These are phyloP conservation scores for Pyrenula massariospora DNA, from an alignment of 495 filamentous ascomycete genomes.

Conservation along the genomic window DNA sequence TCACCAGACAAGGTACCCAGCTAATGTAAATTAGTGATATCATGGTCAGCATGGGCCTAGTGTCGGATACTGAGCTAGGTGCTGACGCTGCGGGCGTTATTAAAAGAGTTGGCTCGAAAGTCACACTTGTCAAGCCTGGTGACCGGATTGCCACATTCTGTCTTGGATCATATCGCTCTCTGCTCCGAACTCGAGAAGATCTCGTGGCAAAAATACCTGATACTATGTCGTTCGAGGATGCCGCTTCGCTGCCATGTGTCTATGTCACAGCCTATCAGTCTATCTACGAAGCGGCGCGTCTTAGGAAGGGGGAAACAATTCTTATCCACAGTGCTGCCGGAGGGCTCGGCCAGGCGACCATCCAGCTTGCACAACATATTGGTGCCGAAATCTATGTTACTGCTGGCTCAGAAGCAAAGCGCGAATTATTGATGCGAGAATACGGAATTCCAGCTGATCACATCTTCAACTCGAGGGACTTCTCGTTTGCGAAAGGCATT, in stretches of 20 bases:
- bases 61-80: neutral
- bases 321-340: constrained; percentile 40
- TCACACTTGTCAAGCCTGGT: neutral
- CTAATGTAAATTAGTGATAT: constrained; percentile 4
- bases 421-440: constrained; percentile 16
- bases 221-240: constrained; percentile 13
- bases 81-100: neutral
- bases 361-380: constrained; percentile 26
- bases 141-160: neutral
- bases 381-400: constrained; percentile 31
- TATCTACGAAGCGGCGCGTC: constrained; percentile 17
- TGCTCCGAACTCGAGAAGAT: constrained; percentile 1
- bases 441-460: constrained; percentile 27
- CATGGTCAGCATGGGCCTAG: constrained; percentile 7
- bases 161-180: neutral
- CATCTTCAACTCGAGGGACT: constrained; percentile 37
- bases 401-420: constrained; percentile 29
- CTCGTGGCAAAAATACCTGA: constrained; percentile 12
- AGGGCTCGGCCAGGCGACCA: constrained; percentile 33
- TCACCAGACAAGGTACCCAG: neutral
- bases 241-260: constrained; percentile 19
- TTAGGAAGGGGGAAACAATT: constrained; percentile 22
- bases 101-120: neutral
- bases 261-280: constrained; percentile 20
- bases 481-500: constrained; percentile 33